Evolutionary conservation across 208 protist genomes (phyloP).

Genomic region (Polymyxa betae): DNA sequence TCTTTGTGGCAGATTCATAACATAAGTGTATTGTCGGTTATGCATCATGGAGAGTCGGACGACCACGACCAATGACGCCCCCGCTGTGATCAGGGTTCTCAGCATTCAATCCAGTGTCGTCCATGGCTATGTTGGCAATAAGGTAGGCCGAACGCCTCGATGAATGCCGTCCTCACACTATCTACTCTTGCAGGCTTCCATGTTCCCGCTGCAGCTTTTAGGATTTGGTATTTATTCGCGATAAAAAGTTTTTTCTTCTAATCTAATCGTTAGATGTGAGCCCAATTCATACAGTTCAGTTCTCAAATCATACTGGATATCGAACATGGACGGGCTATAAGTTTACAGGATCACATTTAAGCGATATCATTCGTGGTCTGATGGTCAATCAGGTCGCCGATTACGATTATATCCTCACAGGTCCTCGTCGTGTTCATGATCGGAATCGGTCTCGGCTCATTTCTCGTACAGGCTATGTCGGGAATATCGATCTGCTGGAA

Average conservation of each 20-base stretch:
- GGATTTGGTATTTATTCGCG: slow-evolving; percentile 3
- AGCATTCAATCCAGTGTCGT: slow-evolving; percentile 33
- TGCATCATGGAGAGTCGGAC: too few relatives aligned
- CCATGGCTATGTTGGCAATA: slow-evolving; percentile 50
- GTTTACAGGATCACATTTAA: not conserved
- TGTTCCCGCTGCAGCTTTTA: slow-evolving; percentile 46
- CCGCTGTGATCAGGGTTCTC: too few relatives aligned
- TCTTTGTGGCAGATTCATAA: too few relatives aligned
- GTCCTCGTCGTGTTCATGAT: not conserved
- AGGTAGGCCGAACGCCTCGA: not conserved
- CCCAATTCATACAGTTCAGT: slow-evolving; percentile 30
- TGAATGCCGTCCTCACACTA: not conserved
- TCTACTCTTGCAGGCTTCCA: not conserved
- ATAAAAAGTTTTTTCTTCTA: not conserved
- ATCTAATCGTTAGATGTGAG: slow-evolving; percentile 11
- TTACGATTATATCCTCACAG: slow-evolving; percentile 14
- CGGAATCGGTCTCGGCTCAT: not conserved
- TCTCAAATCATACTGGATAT: slow-evolving; percentile 45
- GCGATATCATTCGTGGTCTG: not conserved
- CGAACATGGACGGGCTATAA: not conserved
- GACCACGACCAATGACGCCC: too few relatives aligned
- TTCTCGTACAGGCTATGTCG: slow-evolving; percentile 26
- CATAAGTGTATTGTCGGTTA: too few relatives aligned
- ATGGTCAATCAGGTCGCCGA: not conserved
- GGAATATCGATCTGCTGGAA: not conserved